phyloP scores from a whole-genome alignment of 495 filamentous ascomycete genomes.

The Neurospora hispaniola region DNA sequence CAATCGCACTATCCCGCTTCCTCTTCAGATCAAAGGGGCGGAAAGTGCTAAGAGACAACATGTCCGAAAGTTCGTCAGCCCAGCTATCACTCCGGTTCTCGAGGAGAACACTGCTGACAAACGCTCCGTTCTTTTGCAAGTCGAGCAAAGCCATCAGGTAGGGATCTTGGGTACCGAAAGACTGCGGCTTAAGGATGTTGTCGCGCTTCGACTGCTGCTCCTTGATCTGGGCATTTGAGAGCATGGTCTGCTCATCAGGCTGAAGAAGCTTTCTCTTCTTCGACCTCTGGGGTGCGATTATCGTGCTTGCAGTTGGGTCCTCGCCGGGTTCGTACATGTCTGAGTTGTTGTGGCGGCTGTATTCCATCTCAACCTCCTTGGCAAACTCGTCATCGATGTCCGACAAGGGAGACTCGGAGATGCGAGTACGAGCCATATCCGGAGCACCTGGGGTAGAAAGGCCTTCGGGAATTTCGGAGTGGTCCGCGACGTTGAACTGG shows the following conservation, averaged over 20 bases:
- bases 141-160: constrained; percentile 78
- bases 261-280: constrained; percentile 70
- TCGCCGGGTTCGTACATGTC: constrained; percentile 48
- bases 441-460: constrained; percentile 12
- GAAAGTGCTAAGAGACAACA: constrained; percentile 74
- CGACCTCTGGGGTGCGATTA: constrained; percentile 50
- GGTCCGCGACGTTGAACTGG: constrained; percentile 39
- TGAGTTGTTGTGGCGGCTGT: constrained; percentile 39
- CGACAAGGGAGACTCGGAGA: constrained; percentile 60
- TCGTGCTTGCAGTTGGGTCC: constrained; percentile 28
- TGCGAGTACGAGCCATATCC: constrained; percentile 41
- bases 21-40: constrained; percentile 77
- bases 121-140: constrained; percentile 78
- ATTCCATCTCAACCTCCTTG: constrained; percentile 42
- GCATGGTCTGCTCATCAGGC: constrained; percentile 54
- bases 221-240: constrained; percentile 51
- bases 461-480: constrained; percentile 31
- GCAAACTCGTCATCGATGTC: constrained; percentile 51
- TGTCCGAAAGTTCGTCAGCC: constrained; percentile 82
- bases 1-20: constrained; percentile 83
- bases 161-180: constrained; percentile 77
- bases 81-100: constrained; percentile 65
- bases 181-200: constrained; percentile 66
- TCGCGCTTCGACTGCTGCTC: constrained; percentile 68
- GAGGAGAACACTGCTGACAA: constrained; percentile 70